Base-by-base conservation (phyloP, 495 filamentous ascomycete genomes). In the Neurospora sp. region DNA sequence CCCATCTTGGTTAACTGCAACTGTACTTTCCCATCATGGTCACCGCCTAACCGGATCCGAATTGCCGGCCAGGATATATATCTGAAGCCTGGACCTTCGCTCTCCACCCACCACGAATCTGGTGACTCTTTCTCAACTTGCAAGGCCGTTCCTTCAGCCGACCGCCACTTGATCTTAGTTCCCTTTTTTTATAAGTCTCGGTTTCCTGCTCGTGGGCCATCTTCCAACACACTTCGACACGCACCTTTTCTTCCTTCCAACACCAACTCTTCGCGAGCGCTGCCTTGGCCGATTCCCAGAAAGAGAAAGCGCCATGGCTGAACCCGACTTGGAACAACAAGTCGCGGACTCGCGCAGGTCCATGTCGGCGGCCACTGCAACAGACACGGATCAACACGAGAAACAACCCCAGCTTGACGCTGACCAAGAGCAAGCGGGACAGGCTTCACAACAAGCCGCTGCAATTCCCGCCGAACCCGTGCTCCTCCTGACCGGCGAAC, bases 381-480 rank as follows among this genome's bases (percentile, higher is more conserved):
- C 20, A 12, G 22, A 53, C 1, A 53, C 45, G 20, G 20, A 53
- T 53, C 45, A 53, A 12, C 45, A 53, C 1, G 20, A 22, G 20
- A 53, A 22, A 1, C 45, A 53, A 4, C 20, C 4, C 20, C 20
- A 22, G 45, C 20, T 53, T 53, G 45, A 53, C 4, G n/a, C 1
- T 53, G 45, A 22, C 3, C 45, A 53, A 53, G 20, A 27, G 0
- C 9, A 77, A 75, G n/a, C 73, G 68, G 40, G 86, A 89, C 12
- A 82, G 86, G 31, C 74, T 90, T 44, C 38, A 71, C 71, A 87
- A 86, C 74, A 78, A 82, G 41, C 38, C 85, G 1, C 31, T 17
- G 27, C 42, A 3, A 22, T n/a, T n/a, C 12, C 40, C n/a, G 6
- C 22, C 8, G 48, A 48, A 42, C 31, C 59, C 27, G 42, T 17